phyloP scores from a whole-genome alignment of 306 rosid genomes.

The Cicer chorassanicum region DNA sequence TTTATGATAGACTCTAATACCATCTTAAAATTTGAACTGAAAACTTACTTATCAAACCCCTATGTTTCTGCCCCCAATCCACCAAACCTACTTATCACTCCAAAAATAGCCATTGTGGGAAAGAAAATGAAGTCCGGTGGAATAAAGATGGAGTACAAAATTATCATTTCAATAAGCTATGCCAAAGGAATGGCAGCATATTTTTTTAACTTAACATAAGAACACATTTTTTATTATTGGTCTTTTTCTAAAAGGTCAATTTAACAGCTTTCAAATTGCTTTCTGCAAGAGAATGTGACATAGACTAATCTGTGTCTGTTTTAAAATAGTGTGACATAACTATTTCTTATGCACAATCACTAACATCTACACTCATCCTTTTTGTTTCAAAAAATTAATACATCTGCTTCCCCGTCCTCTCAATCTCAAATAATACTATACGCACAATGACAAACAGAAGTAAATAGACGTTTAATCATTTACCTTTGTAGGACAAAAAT shows the following conservation, averaged over 20 bases:
- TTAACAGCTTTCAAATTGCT: neutral
- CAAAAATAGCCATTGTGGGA: neutral
- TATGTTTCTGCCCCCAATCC: neutral
- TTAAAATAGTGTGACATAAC: too few relatives aligned
- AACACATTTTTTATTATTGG: neutral
- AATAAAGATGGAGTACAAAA: neutral
- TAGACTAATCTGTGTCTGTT: neutral
- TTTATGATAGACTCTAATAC: neutral
- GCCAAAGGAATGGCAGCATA: neutral
- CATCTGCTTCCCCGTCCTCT: conserved; percentile 30
- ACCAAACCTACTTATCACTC: neutral
- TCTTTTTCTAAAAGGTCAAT: neutral
- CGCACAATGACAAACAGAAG: neutral
- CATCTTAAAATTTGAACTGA: neutral
- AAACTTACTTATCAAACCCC: neutral
- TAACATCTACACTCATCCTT: neutral
- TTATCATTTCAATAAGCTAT: neutral
- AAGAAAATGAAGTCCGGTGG: neutral
- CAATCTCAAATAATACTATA: conserved; percentile 13
- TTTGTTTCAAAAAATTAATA: conserved; percentile 20
- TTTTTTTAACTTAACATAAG: neutral
- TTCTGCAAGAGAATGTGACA: neutral
- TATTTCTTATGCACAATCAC: neutral
- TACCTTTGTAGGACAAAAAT: conserved; percentile 49
- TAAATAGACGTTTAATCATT: conserved; percentile 28